Evolutionary conservation across 768 basidiomycete species (phyloP).

Genomic region (Rhodotorula taiwanensis): DNA sequence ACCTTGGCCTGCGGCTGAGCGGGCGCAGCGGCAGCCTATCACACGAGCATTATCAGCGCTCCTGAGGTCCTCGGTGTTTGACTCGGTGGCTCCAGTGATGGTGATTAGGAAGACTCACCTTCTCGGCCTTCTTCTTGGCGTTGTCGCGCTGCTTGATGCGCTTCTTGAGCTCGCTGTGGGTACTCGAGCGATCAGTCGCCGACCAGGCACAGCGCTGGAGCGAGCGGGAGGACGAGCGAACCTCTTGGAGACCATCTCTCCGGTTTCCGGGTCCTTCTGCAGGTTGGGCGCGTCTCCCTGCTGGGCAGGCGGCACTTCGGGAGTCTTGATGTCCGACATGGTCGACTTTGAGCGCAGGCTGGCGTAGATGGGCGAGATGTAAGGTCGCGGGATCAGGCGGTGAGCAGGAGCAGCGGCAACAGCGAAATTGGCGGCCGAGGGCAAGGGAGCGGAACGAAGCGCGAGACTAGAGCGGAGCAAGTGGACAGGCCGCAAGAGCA

Average conservation of each 20-base stretch:
- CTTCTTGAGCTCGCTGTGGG: constrained; percentile 79
- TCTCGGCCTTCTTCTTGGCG: constrained; percentile 69
- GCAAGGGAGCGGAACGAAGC: not conserved
- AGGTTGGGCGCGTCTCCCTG: constrained; percentile 36
- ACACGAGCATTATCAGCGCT: not conserved
- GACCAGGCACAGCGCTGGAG: not conserved
- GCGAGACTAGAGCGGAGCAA: not conserved
- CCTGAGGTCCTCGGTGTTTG: too few relatives aligned
- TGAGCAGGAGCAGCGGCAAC: not conserved
- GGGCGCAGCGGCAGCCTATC: constrained; percentile 44
- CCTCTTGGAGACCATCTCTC: constrained; percentile 96
- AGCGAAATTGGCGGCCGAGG: not conserved
- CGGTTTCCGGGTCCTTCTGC: constrained; percentile 59
- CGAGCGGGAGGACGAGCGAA: constrained; percentile 45
- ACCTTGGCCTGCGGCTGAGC: constrained; percentile 41
- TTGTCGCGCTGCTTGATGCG: constrained; percentile 72
- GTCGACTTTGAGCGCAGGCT: not conserved
- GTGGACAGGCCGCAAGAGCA: constrained; percentile 33
- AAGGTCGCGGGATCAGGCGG: not conserved
- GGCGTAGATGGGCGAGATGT: constrained; percentile 1
- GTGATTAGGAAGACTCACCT: constrained; percentile 46
- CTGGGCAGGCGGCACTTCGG: constrained; percentile 9
- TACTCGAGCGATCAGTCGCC: constrained; percentile 28
- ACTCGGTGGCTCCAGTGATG: too few relatives aligned
- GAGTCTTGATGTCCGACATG: constrained; percentile 12